Conservation (phyloP, 1,139 yeast species). For the Kodamaea sp. region DNA sequence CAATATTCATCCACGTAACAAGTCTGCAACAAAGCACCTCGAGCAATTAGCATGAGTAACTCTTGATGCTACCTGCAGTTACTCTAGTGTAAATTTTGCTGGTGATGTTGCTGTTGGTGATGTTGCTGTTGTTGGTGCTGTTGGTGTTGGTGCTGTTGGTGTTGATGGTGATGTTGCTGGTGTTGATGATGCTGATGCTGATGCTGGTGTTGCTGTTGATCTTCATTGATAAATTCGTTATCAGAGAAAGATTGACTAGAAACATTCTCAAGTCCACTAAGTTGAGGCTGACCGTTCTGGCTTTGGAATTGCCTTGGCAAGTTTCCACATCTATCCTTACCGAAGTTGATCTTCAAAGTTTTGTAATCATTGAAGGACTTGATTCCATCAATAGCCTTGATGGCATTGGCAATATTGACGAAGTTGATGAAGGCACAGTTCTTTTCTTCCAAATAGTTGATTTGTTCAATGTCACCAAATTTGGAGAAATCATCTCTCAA, state of each 20-base stretch:
- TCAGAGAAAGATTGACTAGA: constrained; percentile 31
- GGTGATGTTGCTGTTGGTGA: constrained; percentile 1
- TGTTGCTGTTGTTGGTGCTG: constrained; percentile 5
- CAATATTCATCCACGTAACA: constrained; percentile 4
- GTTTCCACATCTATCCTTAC: constrained; percentile 92
- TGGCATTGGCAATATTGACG: constrained; percentile 78
- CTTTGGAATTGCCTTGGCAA: constrained; percentile 57
- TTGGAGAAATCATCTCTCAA: constrained; percentile 65
- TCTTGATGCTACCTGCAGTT: no score
- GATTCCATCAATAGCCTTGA: constrained; percentile 72
- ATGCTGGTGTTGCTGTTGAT: constrained; percentile 14
- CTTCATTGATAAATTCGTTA: constrained; percentile 27
- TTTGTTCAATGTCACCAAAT: constrained; percentile 81
- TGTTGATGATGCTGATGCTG: constrained; percentile 9
- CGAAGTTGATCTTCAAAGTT: constrained; percentile 63
- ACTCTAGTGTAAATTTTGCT: no score
- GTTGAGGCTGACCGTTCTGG: constrained; percentile 16
- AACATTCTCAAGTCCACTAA: constrained; percentile 21
- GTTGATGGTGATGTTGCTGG: constrained; percentile 8
- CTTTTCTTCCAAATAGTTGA: constrained; percentile 75
- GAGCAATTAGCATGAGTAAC: no score
- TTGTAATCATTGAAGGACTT: constrained; percentile 42
- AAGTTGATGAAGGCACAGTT: constrained; percentile 84
- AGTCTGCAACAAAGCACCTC: no score
- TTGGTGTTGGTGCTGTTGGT: constrained; percentile 7